phyloP scores from a whole-genome alignment of 805 yeast genomes.

The Dipodascopsis tothii region DNA sequence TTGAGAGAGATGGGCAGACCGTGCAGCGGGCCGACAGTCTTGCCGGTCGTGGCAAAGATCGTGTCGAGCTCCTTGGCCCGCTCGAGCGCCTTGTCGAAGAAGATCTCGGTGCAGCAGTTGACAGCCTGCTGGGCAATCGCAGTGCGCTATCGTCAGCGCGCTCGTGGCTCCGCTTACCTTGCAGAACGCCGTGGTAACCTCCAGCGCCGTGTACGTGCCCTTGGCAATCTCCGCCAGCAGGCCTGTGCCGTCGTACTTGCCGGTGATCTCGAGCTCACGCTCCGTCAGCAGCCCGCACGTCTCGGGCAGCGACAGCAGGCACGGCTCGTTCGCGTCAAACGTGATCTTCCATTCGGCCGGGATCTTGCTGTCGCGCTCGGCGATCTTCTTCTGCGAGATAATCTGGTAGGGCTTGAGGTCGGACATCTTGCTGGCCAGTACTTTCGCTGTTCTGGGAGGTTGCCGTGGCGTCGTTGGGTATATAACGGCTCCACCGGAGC shows the following conservation, averaged over 20 bases:
- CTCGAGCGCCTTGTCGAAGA: conserved; percentile 51
- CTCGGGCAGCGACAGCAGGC: conserved; percentile 16
- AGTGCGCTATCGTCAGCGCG: conserved; percentile 35
- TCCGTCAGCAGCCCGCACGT: conserved; percentile 21
- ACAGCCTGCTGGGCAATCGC: conserved; percentile 50
- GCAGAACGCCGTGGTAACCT: conserved; percentile 48
- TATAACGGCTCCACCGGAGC: too few relatives aligned
- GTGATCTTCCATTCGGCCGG: conserved; percentile 39
- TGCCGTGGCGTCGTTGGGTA: too few relatives aligned
- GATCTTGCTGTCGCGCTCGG: conserved; percentile 39
- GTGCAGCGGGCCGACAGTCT: conserved; percentile 46
- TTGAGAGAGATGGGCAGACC: conserved; percentile 63
- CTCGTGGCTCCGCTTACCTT: conserved; percentile 27
- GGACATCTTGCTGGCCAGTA: too few relatives aligned
- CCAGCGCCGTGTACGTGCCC: conserved; percentile 37
- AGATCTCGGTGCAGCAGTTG: conserved; percentile 35
- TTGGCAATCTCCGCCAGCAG: conserved; percentile 20
- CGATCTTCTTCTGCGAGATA: conserved; percentile 38
- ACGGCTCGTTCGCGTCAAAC: conserved; percentile 11
- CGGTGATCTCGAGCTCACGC: conserved; percentile 28
- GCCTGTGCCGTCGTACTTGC: conserved; percentile 19
- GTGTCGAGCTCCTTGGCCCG: conserved; percentile 52
- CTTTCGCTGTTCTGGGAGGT: too few relatives aligned
- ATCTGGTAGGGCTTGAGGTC: conserved; percentile 30
- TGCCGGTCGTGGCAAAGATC: conserved; percentile 39